These are phyloP conservation scores for Dactylonectria estremocensis DNA, from an alignment of 2,329 filamentous ascomycete species.

Conservation along the genomic window DNA sequence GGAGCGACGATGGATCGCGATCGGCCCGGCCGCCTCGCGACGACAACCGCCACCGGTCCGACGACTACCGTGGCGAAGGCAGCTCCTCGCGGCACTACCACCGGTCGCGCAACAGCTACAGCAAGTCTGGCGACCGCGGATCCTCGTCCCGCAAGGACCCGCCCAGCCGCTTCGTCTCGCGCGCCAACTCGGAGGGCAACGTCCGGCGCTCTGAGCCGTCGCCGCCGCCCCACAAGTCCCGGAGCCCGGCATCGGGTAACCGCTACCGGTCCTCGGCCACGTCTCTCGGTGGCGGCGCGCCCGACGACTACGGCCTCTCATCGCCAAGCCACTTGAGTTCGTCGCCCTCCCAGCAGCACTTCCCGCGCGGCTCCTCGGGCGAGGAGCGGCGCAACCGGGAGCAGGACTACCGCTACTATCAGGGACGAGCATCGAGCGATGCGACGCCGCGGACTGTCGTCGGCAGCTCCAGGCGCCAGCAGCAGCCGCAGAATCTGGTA, in stretches of 20 bases:
- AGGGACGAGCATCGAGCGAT: slow-evolving; percentile 40
- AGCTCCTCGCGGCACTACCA: slow-evolving; percentile 37
- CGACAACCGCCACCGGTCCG: slow-evolving; percentile 37
- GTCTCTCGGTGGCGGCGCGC: slow-evolving; percentile 26
- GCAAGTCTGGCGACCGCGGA: slow-evolving; percentile 17
- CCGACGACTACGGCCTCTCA: slow-evolving; percentile 35
- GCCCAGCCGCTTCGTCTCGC: slow-evolving; percentile 33
- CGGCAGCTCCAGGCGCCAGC: slow-evolving; percentile 32
- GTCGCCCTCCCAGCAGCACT: slow-evolving; percentile 8
- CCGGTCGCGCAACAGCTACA: slow-evolving; percentile 32
- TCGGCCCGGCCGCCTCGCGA: slow-evolving; percentile 28
- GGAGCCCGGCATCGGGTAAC: slow-evolving; percentile 41
- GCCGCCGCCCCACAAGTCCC: slow-evolving; percentile 33
- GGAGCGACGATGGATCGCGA: slow-evolving; percentile 35
- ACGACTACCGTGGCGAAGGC: slow-evolving; percentile 37
- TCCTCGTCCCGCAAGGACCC: slow-evolving; percentile 35
- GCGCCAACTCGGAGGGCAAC: slow-evolving; percentile 37
- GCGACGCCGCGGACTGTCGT: slow-evolving; percentile 37
- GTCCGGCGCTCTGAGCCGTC: slow-evolving; percentile 33
- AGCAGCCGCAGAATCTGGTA: slow-evolving; percentile 24
- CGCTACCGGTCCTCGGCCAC: slow-evolving; percentile 41
- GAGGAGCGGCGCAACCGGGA: slow-evolving; percentile 41
- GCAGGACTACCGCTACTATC: slow-evolving; percentile 49
- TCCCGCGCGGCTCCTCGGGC: slow-evolving; percentile 14
- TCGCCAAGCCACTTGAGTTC: slow-evolving; percentile 28